Base-by-base conservation (phyloP, 2,329 filamentous ascomycete species). In the Colletotrichum magnum region DNA sequence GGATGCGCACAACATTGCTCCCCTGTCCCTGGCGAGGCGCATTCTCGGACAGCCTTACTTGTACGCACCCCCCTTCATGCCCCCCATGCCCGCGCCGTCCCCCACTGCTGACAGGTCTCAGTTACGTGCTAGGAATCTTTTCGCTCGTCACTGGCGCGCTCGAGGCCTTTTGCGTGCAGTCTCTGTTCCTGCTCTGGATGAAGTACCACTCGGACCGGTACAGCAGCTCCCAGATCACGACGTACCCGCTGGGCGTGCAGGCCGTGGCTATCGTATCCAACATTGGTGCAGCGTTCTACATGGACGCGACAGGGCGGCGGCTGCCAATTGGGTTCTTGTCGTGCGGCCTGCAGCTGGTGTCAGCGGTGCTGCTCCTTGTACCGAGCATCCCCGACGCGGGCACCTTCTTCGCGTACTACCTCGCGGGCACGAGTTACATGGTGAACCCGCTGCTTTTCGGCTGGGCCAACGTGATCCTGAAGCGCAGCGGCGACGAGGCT, bases 61-160 rank as follows among this genome's bases (percentile, higher is more conserved):
- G 72, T 80, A 47, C 61, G 77, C 72, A 1, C 0, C 3, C 2
- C 2, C 0, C 5, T 4, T 1, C 10, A 15, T 2, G 0, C 2
- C 3, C 2, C 2, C 0, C 6, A 15, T 43, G 2, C 41, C 5
- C 3, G 18, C 48, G 15, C 28, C 28, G 28, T 15, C 10, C 18
- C 21, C 21, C 48, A n/a, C 51, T 18, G 28, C 57, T 61, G 47
- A 61, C 64, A 45, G 4, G 7, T 10, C 3, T n/a, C 4, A 77
- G 80, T 53, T 83, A 82, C 71, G 75, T 83, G 9, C 74, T 82
- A 6, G 79, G 79, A 59, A 60, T 76, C 0, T 84, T 81, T 71
- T 81, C 82, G 0, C 32, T 79, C 15, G 72, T 79, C 36, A 75
- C 74, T 6, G 77, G 75, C 50, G 78, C 78, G 12, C 74, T 80